phyloP scores from a whole-genome alignment of 495 filamentous ascomycete species.

The Penicillium cinerascens region DNA sequence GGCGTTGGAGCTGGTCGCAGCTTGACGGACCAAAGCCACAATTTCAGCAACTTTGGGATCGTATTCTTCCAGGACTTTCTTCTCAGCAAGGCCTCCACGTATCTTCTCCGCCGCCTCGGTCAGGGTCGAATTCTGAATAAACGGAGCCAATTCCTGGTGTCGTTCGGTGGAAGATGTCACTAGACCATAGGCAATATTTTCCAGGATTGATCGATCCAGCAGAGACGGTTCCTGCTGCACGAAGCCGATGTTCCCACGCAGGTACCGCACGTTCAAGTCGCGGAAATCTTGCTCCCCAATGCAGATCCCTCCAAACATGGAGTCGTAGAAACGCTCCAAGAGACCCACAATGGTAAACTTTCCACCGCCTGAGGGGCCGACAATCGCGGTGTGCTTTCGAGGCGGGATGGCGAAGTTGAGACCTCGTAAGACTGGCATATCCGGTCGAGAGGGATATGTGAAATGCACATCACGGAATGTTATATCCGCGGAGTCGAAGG shows the following conservation, averaged over 20 bases:
- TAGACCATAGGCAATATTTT: constrained; percentile 64
- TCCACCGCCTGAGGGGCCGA: constrained; percentile 66
- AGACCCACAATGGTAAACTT: constrained; percentile 63
- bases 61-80: constrained; percentile 12
- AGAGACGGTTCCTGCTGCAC: constrained; percentile 66
- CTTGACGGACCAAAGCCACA: constrained; percentile 35
- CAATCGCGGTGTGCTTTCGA: constrained; percentile 59
- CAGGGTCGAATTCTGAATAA: constrained; percentile 29
- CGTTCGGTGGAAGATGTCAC: constrained; percentile 44
- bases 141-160: constrained; percentile 33
- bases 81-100: constrained; percentile 24
- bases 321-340: constrained; percentile 51
- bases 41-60: constrained; percentile 31
- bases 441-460: constrained; percentile 58
- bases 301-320: constrained; percentile 36
- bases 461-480: constrained; percentile 53
- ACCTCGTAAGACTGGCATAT: constrained; percentile 47
- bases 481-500: constrained; percentile 34
- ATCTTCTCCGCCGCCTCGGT: constrained; percentile 26
- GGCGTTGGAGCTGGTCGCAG: constrained; percentile 37
- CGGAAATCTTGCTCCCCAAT: constrained; percentile 51
- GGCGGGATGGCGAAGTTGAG: constrained; percentile 51
- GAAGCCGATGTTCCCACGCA: constrained; percentile 57
- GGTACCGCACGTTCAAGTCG: constrained; percentile 52
- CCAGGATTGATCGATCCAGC: constrained; percentile 59